Base-by-base conservation (phyloP, 352 stramenopile species). In the Phytopythium chamaehyphon region DNA sequence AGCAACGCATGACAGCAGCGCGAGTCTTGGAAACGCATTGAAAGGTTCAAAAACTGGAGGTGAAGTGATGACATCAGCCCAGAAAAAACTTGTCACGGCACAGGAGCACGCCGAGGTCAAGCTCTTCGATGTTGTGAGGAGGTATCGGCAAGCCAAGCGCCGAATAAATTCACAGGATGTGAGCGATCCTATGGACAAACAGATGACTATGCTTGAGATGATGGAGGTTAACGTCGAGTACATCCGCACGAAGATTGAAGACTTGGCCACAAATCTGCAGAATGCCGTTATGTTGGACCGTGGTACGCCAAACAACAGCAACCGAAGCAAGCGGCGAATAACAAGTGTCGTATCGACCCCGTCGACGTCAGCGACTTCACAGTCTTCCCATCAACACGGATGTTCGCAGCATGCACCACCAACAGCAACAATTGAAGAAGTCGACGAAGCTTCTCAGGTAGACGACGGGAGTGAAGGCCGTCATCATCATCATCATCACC, bases 161-260 rank as follows among this genome's bases (percentile, higher is more conserved):
- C 67, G 58, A 39, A 68, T 88, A n/a, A 69, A 79, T 37, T 83
- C 71, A 24, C 66, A 87, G 37, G 81, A 89, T 51, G 62, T 83
- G 43, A 86, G 69, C 40, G 81, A 91, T 47, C 71, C 77, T 39
- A 85, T 88, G 64, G 81, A 91, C 68, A 82, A 81, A 53, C 78
- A 91, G 54, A 83, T 91, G 76, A 88, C 76, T 21, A 87, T 91
- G 78, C 69, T 91, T 21, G 81, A 91, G 61, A 89, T 87, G 76
- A 87, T 91, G 77, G 78, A 91, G 44, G 81, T 89, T 22, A 89
- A 91, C 50, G 74, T 90, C 48, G 79, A 88, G 64, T 86, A 90
- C 55, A 87, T 90, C 35, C 76, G 79, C 40, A 87, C 73, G 40
- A 86, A 87, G 58, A 85, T 90, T 47, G 76, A 90, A 60, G 75